A percentile compares a stretch with the other conserved stretches of the same genome.
phyloP scores from a whole-genome alignment of 2,329 filamentous ascomycete genomes.

The Pseudogymnoascus sp. region DNA sequence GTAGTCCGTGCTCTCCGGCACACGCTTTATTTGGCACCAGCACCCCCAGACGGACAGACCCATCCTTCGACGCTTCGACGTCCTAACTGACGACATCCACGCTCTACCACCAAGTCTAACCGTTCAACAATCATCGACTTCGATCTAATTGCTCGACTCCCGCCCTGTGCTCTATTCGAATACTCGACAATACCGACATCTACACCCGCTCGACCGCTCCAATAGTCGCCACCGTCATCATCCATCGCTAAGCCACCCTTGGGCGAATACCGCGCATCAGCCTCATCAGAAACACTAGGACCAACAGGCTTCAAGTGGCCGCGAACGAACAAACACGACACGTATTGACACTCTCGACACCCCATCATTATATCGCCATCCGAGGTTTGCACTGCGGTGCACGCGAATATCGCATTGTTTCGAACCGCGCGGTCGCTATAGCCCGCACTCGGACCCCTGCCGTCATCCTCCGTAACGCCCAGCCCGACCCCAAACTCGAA shows the following conservation, averaged over 20 bases:
- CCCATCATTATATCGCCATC: neutral
- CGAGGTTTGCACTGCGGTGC: slow-evolving; percentile 1
- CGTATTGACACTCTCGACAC: neutral
- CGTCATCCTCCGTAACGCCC: slow-evolving; percentile 3
- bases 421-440: slow-evolving; percentile 7
- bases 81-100: slow-evolving; percentile 8
- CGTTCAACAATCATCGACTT: slow-evolving; percentile 4
- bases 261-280: neutral
- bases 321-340: neutral
- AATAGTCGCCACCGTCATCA: slow-evolving; percentile 5
- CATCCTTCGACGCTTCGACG: neutral
- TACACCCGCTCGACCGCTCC: neutral
- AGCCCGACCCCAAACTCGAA: neutral
- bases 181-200: slow-evolving; percentile 1
- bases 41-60: neutral
- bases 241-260: slow-evolving; percentile 1
- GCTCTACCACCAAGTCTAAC: slow-evolving; percentile 2
- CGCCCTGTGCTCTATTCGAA: neutral
- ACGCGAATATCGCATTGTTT: slow-evolving; percentile 7
- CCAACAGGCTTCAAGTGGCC: neutral
- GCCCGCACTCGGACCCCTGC: slow-evolving; percentile 3
- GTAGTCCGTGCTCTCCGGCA: slow-evolving; percentile 7
- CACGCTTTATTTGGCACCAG: slow-evolving; percentile 7
- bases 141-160: neutral
- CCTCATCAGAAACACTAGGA: neutral